A percentile compares a stretch with the other conserved stretches of the same genome.
Conservation (phyloP, 2,329 filamentous ascomycete genomes). For the Aspergillus calidoustus region DNA sequence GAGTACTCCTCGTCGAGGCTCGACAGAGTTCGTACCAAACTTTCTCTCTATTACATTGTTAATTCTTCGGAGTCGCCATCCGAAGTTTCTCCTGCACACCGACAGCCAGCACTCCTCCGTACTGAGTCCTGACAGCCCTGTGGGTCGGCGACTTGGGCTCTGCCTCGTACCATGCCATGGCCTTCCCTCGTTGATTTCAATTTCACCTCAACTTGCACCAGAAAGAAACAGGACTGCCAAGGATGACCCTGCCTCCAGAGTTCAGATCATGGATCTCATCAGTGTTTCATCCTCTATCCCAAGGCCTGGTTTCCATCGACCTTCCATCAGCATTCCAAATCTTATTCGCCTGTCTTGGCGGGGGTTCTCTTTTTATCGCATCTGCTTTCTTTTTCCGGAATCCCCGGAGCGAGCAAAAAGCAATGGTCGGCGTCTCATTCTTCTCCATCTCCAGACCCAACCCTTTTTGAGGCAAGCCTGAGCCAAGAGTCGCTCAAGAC, state of each 20-base stretch:
- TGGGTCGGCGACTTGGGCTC: slow-evolving; percentile 5
- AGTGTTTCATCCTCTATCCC: slow-evolving; percentile 7
- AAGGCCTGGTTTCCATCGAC: background rate
- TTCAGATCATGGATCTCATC: background rate
- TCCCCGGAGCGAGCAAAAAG: slow-evolving; percentile 5
- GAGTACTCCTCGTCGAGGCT: background rate
- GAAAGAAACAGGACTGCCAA: background rate
- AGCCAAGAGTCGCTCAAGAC: background rate
- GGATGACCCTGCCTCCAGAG: slow-evolving; percentile 5
- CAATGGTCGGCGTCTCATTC: background rate
- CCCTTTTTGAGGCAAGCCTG: background rate
- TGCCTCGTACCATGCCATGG: background rate
- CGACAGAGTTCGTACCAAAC: background rate
- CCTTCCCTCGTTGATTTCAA: background rate
- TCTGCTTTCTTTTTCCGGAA: background rate
- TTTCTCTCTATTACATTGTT: background rate
- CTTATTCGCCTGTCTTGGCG: background rate
- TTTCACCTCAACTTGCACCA: background rate
- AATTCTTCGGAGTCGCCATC: background rate
- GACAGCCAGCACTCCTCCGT: background rate
- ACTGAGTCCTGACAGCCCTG: slow-evolving; percentile 6
- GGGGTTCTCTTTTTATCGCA: background rate
- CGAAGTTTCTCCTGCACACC: background rate
- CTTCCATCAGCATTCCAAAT: slow-evolving; percentile 7
- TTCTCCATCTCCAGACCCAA: background rate